Evolutionary conservation across 257 asterid genomes (phyloP).

Genomic region (Leptodermis oblonga): DNA sequence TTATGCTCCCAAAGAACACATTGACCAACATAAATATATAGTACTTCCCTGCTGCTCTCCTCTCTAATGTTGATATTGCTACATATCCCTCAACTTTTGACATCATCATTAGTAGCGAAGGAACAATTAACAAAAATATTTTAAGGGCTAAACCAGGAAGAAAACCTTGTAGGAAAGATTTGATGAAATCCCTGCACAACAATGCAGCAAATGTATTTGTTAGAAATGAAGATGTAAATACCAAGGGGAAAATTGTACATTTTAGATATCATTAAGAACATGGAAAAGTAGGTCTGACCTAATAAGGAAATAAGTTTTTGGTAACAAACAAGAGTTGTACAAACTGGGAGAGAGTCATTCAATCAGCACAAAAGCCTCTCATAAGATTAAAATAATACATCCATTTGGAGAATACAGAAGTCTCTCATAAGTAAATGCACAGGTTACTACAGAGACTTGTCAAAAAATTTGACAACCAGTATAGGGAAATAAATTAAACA

Average conservation of each 20-base stretch:
- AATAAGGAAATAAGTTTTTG: not conserved
- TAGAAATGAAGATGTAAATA: not conserved
- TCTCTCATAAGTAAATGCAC: not conserved
- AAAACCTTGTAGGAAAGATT: constrained; percentile 94
- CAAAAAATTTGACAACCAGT: not conserved
- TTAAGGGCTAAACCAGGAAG: constrained; percentile 92
- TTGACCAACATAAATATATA: constrained; percentile 93
- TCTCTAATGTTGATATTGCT: constrained; percentile 68
- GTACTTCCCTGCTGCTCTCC: constrained; percentile 88
- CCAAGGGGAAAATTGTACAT: not conserved
- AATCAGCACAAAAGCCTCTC: constrained; percentile 2
- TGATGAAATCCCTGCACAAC: constrained; percentile 69
- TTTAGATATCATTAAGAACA: not conserved
- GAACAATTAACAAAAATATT: constrained; percentile 65
- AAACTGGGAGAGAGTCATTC: not conserved
- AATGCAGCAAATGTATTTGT: constrained; percentile 1
- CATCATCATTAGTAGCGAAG: constrained; percentile 67
- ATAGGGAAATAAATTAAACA: not conserved
- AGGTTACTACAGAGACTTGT: not conserved
- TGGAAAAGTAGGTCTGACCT: not conserved
- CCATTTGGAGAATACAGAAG: not conserved
- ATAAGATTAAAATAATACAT: not conserved
- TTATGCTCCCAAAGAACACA: constrained; percentile 93
- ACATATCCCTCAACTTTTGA: constrained; percentile 92
- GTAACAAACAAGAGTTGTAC: not conserved